Evolutionary conservation across 148 eudicot species (phyloP).

Genomic region (Chenopodium quinoa): DNA sequence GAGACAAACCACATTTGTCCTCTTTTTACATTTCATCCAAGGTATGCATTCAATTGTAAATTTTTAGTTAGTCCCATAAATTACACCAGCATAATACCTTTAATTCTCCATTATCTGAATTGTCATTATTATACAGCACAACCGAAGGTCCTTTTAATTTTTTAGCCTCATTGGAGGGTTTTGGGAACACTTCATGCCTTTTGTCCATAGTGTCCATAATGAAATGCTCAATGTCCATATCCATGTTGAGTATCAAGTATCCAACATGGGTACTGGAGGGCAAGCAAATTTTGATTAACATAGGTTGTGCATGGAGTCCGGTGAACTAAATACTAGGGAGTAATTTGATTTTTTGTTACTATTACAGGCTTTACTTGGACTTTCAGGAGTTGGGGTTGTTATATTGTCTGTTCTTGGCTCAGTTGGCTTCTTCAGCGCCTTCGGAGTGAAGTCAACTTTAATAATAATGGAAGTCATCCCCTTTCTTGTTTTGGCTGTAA

Average conservation of each 20-base stretch:
- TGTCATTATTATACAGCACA: neutral
- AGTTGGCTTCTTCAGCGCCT: conserved; percentile 61
- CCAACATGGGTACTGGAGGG: neutral
- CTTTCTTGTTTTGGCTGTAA: conserved; percentile 66
- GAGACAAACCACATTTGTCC: conserved; percentile 43
- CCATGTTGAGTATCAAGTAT: neutral
- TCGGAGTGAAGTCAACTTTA: conserved; percentile 63
- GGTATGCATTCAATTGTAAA: conserved; percentile 21
- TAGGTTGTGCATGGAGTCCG: neutral
- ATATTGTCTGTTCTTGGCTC: conserved; percentile 66
- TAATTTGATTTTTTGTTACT: neutral
- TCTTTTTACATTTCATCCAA: conserved; percentile 53
- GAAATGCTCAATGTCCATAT: neutral
- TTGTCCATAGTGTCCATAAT: neutral
- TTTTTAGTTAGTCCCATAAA: neutral
- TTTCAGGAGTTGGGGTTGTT: conserved; percentile 60
- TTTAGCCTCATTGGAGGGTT: neutral
- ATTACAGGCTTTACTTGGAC: conserved; percentile 61
- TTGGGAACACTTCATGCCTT: neutral
- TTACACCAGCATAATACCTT: neutral
- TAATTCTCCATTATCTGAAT: neutral
- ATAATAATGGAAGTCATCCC: conserved; percentile 73
- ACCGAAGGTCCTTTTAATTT: neutral
- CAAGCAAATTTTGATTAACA: neutral
- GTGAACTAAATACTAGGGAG: neutral